A percentile compares a stretch with the other conserved stretches of the same genome.
Conservation (phyloP, 179 eudicot species). For the Amaranthus tricolor region DNA sequence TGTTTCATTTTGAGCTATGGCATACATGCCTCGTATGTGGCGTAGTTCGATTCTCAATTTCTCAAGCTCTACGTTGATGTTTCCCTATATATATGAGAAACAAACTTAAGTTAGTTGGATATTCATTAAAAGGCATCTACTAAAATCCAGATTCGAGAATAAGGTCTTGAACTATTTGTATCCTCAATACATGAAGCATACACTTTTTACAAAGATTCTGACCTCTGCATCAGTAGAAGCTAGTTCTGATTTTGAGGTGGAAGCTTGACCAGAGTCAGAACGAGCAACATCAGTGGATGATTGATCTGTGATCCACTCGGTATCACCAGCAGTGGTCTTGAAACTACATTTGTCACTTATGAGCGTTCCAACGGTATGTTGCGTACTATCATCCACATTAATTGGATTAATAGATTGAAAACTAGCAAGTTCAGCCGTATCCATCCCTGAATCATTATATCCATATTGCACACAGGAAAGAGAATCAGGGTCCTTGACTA, state of each 20-base stretch:
- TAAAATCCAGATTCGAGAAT: not conserved
- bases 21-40: conserved; percentile 73
- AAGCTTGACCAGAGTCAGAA: conserved; percentile 11
- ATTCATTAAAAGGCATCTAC: not conserved
- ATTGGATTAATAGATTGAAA: conserved; percentile 27
- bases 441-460: conserved; percentile 32
- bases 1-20: conserved; percentile 73
- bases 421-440: conserved; percentile 32
- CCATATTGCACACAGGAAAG: conserved; percentile 44
- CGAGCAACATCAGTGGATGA: conserved; percentile 37
- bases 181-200: not conserved
- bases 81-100: conserved; percentile 35
- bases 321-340: conserved; percentile 37
- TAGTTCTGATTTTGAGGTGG: not conserved
- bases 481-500: conserved; percentile 45
- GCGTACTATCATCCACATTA: conserved; percentile 32
- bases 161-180: not conserved
- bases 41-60: conserved; percentile 76
- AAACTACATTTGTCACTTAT: conserved; percentile 30
- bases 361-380: conserved; percentile 28
- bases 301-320: conserved; percentile 38
- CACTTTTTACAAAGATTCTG: conserved; percentile 1
- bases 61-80: conserved; percentile 58
- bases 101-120: not conserved
- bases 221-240: conserved; percentile 39